Evolutionary conservation across 495 filamentous ascomycete species (phyloP).

Genomic region (Daldinia caldariorum): DNA sequence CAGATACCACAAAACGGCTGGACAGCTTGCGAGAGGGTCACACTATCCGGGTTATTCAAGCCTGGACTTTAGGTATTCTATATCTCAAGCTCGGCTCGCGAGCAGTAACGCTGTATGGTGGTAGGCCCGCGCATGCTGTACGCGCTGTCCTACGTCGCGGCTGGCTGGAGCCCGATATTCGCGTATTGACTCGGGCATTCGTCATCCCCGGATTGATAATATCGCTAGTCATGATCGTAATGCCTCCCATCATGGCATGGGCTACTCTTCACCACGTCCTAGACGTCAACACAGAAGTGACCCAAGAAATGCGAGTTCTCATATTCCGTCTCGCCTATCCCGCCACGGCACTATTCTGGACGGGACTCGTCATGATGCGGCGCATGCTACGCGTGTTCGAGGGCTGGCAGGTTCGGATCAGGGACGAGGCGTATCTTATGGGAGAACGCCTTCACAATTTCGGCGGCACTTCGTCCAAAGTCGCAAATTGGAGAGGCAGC

Average conservation of each 20-base stretch:
- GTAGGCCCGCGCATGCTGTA: conserved; percentile 76
- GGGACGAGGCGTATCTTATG: conserved; percentile 95
- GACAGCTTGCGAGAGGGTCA: conserved; percentile 55
- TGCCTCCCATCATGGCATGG: conserved; percentile 60
- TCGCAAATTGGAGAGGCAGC: conserved; percentile 48
- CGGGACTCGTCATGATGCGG: conserved; percentile 46
- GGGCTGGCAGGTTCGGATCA: conserved; percentile 82
- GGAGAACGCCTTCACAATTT: conserved; percentile 95
- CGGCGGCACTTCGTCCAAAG: conserved; percentile 42
- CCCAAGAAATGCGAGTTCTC: conserved; percentile 58
- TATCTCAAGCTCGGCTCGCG: conserved; percentile 88
- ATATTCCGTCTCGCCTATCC: conserved; percentile 81
- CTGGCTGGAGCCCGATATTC: conserved; percentile 81
- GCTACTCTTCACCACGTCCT: conserved; percentile 45
- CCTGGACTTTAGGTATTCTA: conserved; percentile 92
- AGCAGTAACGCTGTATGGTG: conserved; percentile 69
- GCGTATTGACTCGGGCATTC: conserved; percentile 82
- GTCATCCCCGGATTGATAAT: conserved; percentile 74
- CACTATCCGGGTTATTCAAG: conserved; percentile 87
- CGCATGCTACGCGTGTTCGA: conserved; percentile 71
- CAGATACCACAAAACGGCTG: conserved; percentile 51
- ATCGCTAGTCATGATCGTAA: conserved; percentile 65
- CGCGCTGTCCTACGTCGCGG: conserved; percentile 79
- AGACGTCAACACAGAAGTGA: conserved; percentile 46
- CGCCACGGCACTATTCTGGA: conserved; percentile 60